A percentile compares a stretch with the other conserved stretches of the same genome.
phyloP scores from a whole-genome alignment of 2,329 filamentous ascomycete species.

The Paraphaeosphaeria sporulosa region DNA sequence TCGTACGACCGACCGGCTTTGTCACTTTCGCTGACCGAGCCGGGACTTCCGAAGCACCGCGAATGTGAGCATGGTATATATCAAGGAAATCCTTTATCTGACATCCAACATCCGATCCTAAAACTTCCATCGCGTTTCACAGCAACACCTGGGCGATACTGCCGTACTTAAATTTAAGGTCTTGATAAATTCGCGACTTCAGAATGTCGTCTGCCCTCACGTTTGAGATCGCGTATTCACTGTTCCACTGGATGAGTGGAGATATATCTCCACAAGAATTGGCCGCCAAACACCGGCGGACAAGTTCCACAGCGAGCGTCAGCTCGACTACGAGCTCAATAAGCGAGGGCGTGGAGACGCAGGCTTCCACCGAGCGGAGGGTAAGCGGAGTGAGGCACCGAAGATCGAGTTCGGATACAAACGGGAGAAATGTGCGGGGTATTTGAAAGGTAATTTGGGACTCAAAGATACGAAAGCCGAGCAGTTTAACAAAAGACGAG shows the following conservation, averaged over 20 bases:
- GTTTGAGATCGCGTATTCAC: slow-evolving; percentile 10
- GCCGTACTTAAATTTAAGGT: not conserved
- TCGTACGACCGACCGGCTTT: slow-evolving; percentile 9
- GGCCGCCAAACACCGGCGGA: slow-evolving; percentile 1
- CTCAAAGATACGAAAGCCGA: not conserved
- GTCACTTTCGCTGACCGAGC: slow-evolving; percentile 9
- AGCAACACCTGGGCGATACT: not conserved
- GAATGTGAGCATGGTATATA: slow-evolving; percentile 8
- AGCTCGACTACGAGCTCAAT: not conserved
- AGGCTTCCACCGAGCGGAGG: not conserved
- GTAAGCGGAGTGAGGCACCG: not conserved
- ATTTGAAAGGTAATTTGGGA: slow-evolving; percentile 17
- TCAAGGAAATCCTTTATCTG: not conserved
- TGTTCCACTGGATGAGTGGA: slow-evolving; percentile 11
- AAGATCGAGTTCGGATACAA: not conserved
- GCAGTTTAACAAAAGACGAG: not conserved
- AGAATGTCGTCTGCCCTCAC: slow-evolving; percentile 8
- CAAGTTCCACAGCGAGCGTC: slow-evolving; percentile 1
- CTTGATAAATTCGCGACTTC: not conserved
- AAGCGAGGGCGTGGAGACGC: not conserved
- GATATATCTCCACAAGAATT: slow-evolving; percentile 8
- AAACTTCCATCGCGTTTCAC: not conserved
- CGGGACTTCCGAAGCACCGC: slow-evolving; percentile 8
- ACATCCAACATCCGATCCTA: not conserved
- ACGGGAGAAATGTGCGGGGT: not conserved